Percentiles rank a stretch among this genome's conserved stretches.
Evolutionary conservation across 768 basidiomycete genomes (phyloP).

Genomic region (Podaxis sp.): DNA sequence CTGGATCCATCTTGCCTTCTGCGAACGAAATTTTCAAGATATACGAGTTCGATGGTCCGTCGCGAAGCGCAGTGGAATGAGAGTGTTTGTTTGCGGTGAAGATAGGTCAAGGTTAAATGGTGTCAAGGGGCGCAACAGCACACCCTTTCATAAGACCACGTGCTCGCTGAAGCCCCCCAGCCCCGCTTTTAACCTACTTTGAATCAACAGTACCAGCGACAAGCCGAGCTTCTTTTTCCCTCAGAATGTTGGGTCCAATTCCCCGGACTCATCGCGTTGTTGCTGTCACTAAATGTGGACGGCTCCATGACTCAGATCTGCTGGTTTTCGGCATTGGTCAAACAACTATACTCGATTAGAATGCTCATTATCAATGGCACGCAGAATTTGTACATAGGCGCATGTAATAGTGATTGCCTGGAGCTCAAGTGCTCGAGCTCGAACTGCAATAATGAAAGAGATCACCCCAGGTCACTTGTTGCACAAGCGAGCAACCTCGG

Average conservation of each 20-base stretch:
- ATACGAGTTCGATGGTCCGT: neutral
- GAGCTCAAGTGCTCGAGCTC: too few relatives aligned
- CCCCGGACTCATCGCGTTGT: too few relatives aligned
- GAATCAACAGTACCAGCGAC: neutral
- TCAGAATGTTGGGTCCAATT: too few relatives aligned
- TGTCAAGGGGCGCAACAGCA: neutral
- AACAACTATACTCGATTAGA: neutral
- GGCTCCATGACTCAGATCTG: too few relatives aligned
- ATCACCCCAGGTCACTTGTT: too few relatives aligned
- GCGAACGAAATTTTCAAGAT: conserved; percentile 19
- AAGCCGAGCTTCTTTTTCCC: too few relatives aligned
- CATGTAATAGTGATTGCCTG: neutral
- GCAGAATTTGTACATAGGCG: too few relatives aligned
- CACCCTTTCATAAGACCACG: conserved; percentile 1
- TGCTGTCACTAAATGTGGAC: too few relatives aligned
- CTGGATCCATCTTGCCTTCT: conserved; percentile 53
- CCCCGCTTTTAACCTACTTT: neutral
- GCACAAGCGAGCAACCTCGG: neutral
- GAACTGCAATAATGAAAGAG: too few relatives aligned
- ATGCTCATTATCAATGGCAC: neutral
- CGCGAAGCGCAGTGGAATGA: conserved; percentile 1
- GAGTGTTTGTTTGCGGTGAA: conserved; percentile 5
- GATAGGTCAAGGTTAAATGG: conserved; percentile 2
- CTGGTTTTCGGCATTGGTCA: too few relatives aligned
- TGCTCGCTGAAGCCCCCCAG: neutral